Conservation (phyloP, 352 stramenopile genomes). For the Phytopythium aichiense region DNA sequence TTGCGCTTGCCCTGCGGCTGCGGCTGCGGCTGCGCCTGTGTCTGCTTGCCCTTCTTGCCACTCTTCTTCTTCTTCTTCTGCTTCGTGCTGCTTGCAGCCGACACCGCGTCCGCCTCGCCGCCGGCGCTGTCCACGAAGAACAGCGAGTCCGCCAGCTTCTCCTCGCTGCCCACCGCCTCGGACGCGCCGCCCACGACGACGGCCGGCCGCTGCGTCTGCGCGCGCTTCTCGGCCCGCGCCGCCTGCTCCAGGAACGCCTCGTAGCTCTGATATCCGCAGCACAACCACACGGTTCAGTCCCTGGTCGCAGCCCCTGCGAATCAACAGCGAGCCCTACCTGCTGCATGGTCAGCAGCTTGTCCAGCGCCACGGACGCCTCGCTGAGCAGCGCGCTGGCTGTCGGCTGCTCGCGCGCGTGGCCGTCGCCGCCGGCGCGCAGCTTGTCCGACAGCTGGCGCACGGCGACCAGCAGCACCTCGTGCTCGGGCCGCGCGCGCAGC, state of each 20-base stretch:
- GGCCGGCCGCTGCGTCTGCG: conserved; percentile 5
- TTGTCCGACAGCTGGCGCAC: conserved; percentile 33
- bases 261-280: conserved; percentile 36
- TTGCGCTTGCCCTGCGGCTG: neutral
- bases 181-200: neutral
- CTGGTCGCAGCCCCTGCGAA: neutral
- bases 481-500: conserved; percentile 7
- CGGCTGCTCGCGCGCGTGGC: conserved; percentile 20
- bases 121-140: conserved; percentile 66
- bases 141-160: conserved; percentile 15
- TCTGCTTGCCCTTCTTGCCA: neutral
- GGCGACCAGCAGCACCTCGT: conserved; percentile 13
- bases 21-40: neutral
- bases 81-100: neutral
- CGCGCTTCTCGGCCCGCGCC: conserved; percentile 18
- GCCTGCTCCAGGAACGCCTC: conserved; percentile 25
- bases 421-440: conserved; percentile 7
- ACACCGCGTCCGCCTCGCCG: conserved; percentile 15
- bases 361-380: conserved; percentile 33
- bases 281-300: conserved; percentile 4
- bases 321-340: conserved; percentile 22
- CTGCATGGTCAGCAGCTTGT: conserved; percentile 34
- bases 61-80: neutral
- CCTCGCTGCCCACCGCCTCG: neutral
- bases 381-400: conserved; percentile 48